Conservation (phyloP, 2,329 filamentous ascomycete species). For the Cercospora canescens region DNA sequence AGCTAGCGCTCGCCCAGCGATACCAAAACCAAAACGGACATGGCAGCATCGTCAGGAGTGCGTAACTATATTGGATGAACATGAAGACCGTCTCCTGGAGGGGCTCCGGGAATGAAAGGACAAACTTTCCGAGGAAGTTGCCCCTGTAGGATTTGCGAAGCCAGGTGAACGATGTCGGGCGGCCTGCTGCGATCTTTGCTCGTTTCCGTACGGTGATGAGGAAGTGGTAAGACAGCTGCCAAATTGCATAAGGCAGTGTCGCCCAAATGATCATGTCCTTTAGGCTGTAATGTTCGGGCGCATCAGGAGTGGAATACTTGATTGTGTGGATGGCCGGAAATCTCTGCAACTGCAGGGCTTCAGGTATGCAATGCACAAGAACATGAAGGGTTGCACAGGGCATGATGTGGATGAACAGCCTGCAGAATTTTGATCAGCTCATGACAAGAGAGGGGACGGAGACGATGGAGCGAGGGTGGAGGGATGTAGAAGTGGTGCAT, state of each 20-base stretch:
- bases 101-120: slow-evolving; percentile 71
- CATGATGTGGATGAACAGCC: slow-evolving; percentile 99
- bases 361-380: slow-evolving; percentile 77
- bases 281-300: slow-evolving; percentile 72
- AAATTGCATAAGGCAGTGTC: slow-evolving; percentile 85
- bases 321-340: slow-evolving; percentile 88
- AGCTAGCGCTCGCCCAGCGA: slow-evolving; percentile 72
- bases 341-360: slow-evolving; percentile 63
- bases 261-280: slow-evolving; percentile 91
- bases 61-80: slow-evolving; percentile 91
- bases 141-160: slow-evolving; percentile 87
- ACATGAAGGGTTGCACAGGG: slow-evolving; percentile 92
- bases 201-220: slow-evolving; percentile 93
- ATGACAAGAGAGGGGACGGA: background rate
- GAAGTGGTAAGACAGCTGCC: slow-evolving; percentile 92
- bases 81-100: slow-evolving; percentile 92
- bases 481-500: slow-evolving; percentile 9
- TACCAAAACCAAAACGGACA: slow-evolving; percentile 95
- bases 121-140: slow-evolving; percentile 82
- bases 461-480: background rate
- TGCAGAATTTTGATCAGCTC: slow-evolving; percentile 10
- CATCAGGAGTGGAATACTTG: slow-evolving; percentile 66
- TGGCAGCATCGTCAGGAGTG: slow-evolving; percentile 87
- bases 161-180: slow-evolving; percentile 97
- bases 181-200: slow-evolving; percentile 92